Evolutionary conservation across 78 protist genomes (phyloP).

Genomic region (Dictyostelium intermedium): DNA sequence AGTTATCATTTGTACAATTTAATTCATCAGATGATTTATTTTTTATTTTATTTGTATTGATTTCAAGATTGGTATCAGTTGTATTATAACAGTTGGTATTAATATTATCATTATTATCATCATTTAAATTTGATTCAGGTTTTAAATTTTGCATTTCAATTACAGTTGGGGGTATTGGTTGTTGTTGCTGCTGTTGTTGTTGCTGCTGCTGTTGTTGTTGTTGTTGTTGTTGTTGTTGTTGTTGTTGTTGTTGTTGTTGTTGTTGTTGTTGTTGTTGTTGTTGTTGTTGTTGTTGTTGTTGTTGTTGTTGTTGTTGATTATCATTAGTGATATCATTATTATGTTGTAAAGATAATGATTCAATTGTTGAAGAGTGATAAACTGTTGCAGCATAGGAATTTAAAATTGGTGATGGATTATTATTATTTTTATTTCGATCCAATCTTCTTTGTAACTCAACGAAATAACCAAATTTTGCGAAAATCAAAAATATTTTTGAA

Average conservation of each 20-base stretch:
- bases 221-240: too few relatives aligned
- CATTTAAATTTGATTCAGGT: neutral
- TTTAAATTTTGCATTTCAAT: neutral
- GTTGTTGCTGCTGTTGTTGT: too few relatives aligned
- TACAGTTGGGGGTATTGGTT: neutral
- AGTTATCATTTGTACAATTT: neutral
- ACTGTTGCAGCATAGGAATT: neutral
- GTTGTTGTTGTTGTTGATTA: neutral
- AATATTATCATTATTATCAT: neutral
- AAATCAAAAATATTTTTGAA: neutral
- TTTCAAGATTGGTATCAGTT: neutral
- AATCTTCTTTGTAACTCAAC: neutral
- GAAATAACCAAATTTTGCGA: slow-evolving; percentile 25
- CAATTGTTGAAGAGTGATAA: neutral
- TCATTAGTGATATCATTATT: neutral
- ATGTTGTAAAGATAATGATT: neutral
- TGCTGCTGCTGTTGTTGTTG: too few relatives aligned
- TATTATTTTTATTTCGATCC: slow-evolving; percentile 55
- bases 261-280: neutral
- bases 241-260: too few relatives aligned
- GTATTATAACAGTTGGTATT: neutral
- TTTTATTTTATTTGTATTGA: neutral
- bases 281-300: neutral
- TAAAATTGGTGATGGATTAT: slow-evolving; percentile 56
- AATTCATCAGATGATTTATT: too few relatives aligned